Conservation (phyloP, 1,284 basidiomycete genomes). For the Papiliotrema flavescens region DNA sequence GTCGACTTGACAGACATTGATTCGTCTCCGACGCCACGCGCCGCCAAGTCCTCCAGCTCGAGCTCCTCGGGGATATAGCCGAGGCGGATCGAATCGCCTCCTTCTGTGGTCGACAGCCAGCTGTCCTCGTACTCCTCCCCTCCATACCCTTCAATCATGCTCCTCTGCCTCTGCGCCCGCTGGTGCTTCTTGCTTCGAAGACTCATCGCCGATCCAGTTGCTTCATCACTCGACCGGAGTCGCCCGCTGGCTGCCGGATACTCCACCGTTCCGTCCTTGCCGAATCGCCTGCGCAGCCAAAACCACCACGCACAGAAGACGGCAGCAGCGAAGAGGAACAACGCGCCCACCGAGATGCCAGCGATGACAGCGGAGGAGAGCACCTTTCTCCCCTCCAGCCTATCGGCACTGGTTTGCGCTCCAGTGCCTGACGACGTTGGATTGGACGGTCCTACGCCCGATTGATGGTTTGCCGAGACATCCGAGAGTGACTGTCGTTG, state of each 20-base stretch:
- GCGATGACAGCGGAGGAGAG: conserved; percentile 38
- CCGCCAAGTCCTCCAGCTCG: conserved; percentile 18
- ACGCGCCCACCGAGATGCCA: conserved; percentile 37
- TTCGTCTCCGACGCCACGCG: not conserved
- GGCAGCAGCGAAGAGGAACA: conserved; percentile 38
- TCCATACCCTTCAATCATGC: conserved; percentile 46
- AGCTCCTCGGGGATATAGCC: conserved; percentile 30
- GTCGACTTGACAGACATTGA: not conserved
- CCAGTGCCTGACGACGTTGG: conserved; percentile 1
- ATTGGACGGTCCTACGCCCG: conserved; percentile 7
- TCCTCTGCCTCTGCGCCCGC: conserved; percentile 40
- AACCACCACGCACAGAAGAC: conserved; percentile 47
- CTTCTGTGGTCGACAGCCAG: conserved; percentile 33
- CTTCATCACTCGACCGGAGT: not conserved
- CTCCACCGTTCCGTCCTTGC: conserved; percentile 31
- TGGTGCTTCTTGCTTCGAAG: conserved; percentile 38
- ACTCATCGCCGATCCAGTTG: not conserved
- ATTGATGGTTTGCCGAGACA: conserved; percentile 29
- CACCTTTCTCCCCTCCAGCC: conserved; percentile 18
- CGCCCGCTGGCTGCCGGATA: conserved; percentile 13
- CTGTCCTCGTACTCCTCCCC: conserved; percentile 40
- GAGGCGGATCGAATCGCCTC: conserved; percentile 28
- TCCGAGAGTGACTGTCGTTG: conserved; percentile 30
- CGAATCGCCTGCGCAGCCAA: conserved; percentile 44
- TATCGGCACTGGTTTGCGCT: not conserved